Evolutionary conservation across 2,329 filamentous ascomycete genomes (phyloP), one percentile per base, ranked within the genome.

Genomic region (Talaromyces amestolkiae): DNA sequence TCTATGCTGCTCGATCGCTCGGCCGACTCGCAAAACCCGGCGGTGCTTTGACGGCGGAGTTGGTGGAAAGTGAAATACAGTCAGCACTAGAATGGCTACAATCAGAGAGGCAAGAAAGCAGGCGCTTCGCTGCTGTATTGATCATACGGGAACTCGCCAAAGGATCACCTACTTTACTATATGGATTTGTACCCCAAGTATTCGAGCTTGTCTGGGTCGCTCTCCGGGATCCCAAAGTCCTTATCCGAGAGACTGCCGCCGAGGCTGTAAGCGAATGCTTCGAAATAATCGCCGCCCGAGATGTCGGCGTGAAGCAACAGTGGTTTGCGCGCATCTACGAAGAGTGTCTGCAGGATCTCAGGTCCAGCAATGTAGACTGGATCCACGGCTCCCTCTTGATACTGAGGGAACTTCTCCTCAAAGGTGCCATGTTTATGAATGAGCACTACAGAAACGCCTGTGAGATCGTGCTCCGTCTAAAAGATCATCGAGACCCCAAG

Each of bases 381-480:
- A 90, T 96, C 49, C 96, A 99, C 75, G 95, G 92, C n/a, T 97
- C 94, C 1, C 84, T 99, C 47, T 84, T 99, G 22, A 93, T 96
- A 1, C 85, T 98, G 72, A 96, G 94, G 76, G 94, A 98, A 79
- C 85, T 99, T 58, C 87, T 99, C 19, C 87, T 95, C 68, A 94
- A 97, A 76, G 95, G 95, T 62, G 93, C 93, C 71, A 99, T 99
- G 94, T 99, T 96, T 78, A 98, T 99, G 95, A 93, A 97, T 73
- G 91, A 93, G 45, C 88, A 93, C 74, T 99, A 98, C 77, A 87
- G 90, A 66, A 92, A 96, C 71, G 90, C 92, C 11, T 98, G 94
- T 76, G 95, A 99, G 68, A 93, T 95, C 68, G 91, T 97, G 41
- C 89, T 94, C 69, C 90, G 91, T 68, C 91, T 96, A 77, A 96